Base-by-base conservation (phyloP, 371 early-diverging fungal genomes). In the Nosema granulosis region DNA sequence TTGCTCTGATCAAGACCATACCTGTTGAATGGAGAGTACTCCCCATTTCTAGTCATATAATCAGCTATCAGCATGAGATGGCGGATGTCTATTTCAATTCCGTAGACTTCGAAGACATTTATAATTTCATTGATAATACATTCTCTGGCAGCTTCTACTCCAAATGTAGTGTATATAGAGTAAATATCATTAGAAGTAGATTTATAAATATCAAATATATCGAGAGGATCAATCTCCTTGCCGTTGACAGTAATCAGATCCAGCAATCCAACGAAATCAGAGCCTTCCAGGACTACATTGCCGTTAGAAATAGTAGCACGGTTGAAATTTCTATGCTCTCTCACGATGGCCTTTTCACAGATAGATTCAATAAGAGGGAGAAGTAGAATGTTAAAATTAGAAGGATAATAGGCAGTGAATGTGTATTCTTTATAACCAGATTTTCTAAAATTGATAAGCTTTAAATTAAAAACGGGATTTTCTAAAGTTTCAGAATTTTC, bases 41-140 rank as follows among this genome's bases (percentile, higher is more conserved):
- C 49, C 0, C 82, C 82, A 37, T 71, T 67, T 56, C 77, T 68
- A 11, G 84, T 84, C 98, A 99, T 97, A 86, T 94, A 96, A 82
- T 99, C 99, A 49, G 95, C 95, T 84, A 97, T 93, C 62, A 99
- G 81, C 3, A 91, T 88, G 83, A 99, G 88, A 85, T 99, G 99
- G 35, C 97, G 91, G 43, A 87, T 87, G 86, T 99, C 93, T 62
- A 99, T 93, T 70, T 84, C 88, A 80, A 97, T 97, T 78, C 96
- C 93, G 83, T 97, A 97, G 0, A 91, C 95, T 57, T 88, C 92
- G 85, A 99, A 97, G 32, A 99, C 99, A 51, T 88, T 87, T 28
- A 88, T 89, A 66, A 97, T 90, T 88, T 99, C 97, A 78, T 90
- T 89, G 81, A 95, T 91, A 74, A 99, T 93, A 20, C 94, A 90